Percentiles rank a stretch among this genome's conserved stretches.
These are phyloP conservation scores for Tuber aestivum DNA, from an alignment of 495 filamentous ascomycete species.

Conservation along the genomic window DNA sequence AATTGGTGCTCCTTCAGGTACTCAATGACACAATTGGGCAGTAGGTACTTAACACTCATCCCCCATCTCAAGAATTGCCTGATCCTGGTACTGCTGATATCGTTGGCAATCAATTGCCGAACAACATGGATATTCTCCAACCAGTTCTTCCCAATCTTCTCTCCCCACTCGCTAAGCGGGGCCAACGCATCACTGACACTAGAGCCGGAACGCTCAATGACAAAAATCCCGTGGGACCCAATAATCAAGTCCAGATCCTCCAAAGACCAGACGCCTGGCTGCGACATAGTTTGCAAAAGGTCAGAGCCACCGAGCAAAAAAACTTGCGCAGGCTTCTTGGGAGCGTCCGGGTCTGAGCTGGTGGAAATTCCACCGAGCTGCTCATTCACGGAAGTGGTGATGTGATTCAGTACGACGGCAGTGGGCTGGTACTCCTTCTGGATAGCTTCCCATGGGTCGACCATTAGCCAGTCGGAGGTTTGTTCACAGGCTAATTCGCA, in stretches of 20 bases:
- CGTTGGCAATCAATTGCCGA: conserved; percentile 81
- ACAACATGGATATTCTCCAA: conserved; percentile 76
- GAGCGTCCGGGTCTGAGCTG: conserved; percentile 50
- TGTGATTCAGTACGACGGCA: conserved; percentile 80
- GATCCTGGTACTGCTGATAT: conserved; percentile 85
- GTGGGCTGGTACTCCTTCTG: conserved; percentile 81
- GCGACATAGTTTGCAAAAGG: conserved; percentile 75
- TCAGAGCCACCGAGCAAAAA: conserved; percentile 75
- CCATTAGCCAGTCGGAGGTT: conserved; percentile 72
- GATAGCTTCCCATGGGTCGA: conserved; percentile 72
- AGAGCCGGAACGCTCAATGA: conserved; percentile 83
- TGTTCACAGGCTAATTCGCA: conserved; percentile 74
- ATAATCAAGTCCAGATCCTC: conserved; percentile 82
- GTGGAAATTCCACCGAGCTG: conserved; percentile 67
- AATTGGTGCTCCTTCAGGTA: conserved; percentile 73
- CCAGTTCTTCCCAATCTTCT: conserved; percentile 45
- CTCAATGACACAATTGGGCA: conserved; percentile 53
- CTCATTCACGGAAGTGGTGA: conserved; percentile 79
- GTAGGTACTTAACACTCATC: conserved; percentile 59
- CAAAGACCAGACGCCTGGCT: conserved; percentile 67
- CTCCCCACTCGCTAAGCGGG: conserved; percentile 62
- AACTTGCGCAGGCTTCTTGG: conserved; percentile 56
- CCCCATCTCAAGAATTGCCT: conserved; percentile 73
- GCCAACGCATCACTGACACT: conserved; percentile 78
- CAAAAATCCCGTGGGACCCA: conserved; percentile 78